Conservation (phyloP, 2,329 filamentous ascomycete genomes). For the Huntiella omanensis region DNA sequence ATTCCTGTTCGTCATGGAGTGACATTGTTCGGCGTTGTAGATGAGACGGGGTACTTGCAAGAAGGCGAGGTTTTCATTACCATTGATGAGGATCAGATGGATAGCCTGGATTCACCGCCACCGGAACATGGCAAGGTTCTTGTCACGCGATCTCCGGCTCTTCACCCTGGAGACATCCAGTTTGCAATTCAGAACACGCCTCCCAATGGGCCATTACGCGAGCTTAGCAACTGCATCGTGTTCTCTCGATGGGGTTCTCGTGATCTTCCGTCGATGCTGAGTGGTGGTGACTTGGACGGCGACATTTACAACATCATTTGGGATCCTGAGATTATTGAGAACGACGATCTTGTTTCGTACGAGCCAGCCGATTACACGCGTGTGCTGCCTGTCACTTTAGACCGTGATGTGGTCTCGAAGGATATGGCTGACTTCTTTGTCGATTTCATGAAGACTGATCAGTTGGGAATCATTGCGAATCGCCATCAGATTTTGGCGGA, state of each 20-base stretch:
- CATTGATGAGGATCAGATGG: slow-evolving; percentile 20
- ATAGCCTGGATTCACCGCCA: slow-evolving; percentile 1
- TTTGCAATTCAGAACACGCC: slow-evolving; percentile 43
- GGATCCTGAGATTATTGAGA: slow-evolving; percentile 32
- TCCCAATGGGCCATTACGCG: slow-evolving; percentile 31
- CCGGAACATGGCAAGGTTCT: slow-evolving; percentile 26
- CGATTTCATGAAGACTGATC: slow-evolving; percentile 52
- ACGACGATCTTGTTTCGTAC: slow-evolving; percentile 15
- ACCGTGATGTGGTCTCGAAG: slow-evolving; percentile 33
- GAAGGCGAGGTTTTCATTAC: slow-evolving; percentile 52
- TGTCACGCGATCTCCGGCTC: slow-evolving; percentile 60
- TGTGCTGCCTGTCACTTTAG: slow-evolving; percentile 36
- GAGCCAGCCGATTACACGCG: slow-evolving; percentile 52
- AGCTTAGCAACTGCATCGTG: slow-evolving; percentile 54
- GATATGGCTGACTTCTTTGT: slow-evolving; percentile 73
- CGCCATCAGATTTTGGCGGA: slow-evolving; percentile 48
- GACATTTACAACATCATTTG: slow-evolving; percentile 69
- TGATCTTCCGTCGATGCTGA: slow-evolving; percentile 60
- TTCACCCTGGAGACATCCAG: slow-evolving; percentile 70
- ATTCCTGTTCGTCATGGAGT: slow-evolving; percentile 52
- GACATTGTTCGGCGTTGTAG: slow-evolving; percentile 70
- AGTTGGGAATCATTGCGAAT: slow-evolving; percentile 45
- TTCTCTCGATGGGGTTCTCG: slow-evolving; percentile 54
- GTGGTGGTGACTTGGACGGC: slow-evolving; percentile 69
- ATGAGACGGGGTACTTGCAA: slow-evolving; percentile 51